Conservation (phyloP, 2,329 filamentous ascomycete genomes). For the Geosmithia morbida region DNA sequence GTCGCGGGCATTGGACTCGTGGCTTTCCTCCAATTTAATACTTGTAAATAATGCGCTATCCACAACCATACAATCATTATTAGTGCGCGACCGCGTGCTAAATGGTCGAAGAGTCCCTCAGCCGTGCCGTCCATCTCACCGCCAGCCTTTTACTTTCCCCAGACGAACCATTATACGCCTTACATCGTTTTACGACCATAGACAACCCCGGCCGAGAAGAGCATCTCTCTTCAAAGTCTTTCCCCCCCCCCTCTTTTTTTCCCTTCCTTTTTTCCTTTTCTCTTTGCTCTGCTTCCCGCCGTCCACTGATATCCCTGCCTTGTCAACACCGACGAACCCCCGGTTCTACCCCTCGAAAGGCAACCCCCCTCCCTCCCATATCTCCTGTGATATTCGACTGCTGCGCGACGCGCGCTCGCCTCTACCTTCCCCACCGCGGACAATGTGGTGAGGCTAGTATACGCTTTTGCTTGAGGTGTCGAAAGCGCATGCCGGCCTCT, state of each 20-base stretch:
- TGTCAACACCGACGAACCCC: too few species aligned
- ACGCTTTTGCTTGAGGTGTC: neutral
- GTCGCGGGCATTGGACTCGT: constrained; percentile 1
- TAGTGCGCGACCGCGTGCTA: neutral
- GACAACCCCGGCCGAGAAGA: too few species aligned
- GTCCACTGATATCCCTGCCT: neutral
- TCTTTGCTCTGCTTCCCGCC: too few species aligned
- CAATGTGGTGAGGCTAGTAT: neutral
- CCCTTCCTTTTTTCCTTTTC: too few species aligned
- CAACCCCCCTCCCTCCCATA: neutral
- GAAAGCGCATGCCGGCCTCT: neutral
- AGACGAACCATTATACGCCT: neutral
- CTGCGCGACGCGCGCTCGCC: neutral
- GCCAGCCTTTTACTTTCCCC: neutral
- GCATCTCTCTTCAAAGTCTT: too few species aligned
- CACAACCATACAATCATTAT: constrained; percentile 1
- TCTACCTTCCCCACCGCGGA: neutral
- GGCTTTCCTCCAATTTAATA: constrained; percentile 3
- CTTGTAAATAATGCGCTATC: neutral
- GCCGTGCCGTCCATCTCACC: neutral
- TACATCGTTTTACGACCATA: too few species aligned
- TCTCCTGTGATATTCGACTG: neutral
- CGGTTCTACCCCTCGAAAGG: neutral
- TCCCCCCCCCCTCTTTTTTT: too few species aligned
- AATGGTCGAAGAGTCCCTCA: too few species aligned